These are phyloP conservation scores for Blastobotrys raffinosifermentans DNA, from an alignment of 1,139 yeast species.

Conservation along the genomic window DNA sequence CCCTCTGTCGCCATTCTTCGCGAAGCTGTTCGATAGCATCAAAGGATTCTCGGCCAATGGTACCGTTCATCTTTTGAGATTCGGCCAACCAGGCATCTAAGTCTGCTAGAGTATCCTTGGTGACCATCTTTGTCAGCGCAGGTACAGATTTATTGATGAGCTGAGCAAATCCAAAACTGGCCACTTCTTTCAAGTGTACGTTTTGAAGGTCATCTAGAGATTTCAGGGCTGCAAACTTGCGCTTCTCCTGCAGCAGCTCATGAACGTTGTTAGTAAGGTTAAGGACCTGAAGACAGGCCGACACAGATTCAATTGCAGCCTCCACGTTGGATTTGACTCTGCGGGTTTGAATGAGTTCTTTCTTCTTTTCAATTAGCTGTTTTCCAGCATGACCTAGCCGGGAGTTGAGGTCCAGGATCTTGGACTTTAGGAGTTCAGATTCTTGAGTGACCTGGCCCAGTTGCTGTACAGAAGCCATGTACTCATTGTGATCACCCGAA, in stretches of 20 bases:
- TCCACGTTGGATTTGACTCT: slow-evolving; percentile 30
- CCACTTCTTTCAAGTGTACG: slow-evolving; percentile 61
- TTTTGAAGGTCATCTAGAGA: slow-evolving; percentile 68
- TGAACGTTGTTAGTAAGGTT: slow-evolving; percentile 84
- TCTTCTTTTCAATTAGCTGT: slow-evolving; percentile 48
- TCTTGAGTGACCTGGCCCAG: slow-evolving; percentile 52
- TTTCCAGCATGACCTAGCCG: slow-evolving; percentile 58
- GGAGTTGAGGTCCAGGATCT: slow-evolving; percentile 46
- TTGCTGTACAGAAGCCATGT: slow-evolving; percentile 46
- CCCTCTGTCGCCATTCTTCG: slow-evolving; percentile 49
- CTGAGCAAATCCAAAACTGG: slow-evolving; percentile 69
- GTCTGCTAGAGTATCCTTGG: slow-evolving; percentile 71
- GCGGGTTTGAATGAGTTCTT: slow-evolving; percentile 26
- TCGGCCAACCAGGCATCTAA: slow-evolving; percentile 65
- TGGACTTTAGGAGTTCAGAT: slow-evolving; percentile 49
- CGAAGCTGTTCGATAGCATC: slow-evolving; percentile 52
- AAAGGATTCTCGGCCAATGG: slow-evolving; percentile 57
- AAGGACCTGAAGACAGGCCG: slow-evolving; percentile 68
- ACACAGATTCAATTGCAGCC: slow-evolving; percentile 33
- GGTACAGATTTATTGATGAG: slow-evolving; percentile 63
- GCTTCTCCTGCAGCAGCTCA: slow-evolving; percentile 66
- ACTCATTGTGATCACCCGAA: slow-evolving; percentile 52
- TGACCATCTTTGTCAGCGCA: slow-evolving; percentile 63
- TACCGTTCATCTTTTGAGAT: slow-evolving; percentile 53
- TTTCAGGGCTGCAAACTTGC: slow-evolving; percentile 82